phyloP scores from a whole-genome alignment of 2,329 filamentous ascomycete genomes.

The Neofusicoccum parvum region DNA sequence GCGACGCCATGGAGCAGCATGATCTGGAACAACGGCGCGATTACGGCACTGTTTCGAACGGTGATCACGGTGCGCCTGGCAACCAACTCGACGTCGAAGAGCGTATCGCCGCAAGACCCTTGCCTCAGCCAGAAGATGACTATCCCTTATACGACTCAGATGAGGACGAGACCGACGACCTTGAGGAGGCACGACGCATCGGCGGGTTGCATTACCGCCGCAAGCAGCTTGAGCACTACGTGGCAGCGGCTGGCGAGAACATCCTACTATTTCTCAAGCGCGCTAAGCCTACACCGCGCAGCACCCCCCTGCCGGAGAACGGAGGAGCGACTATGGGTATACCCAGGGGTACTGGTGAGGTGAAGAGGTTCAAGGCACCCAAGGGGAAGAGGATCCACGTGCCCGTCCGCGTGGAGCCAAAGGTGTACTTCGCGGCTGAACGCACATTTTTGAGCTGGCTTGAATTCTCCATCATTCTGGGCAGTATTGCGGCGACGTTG shows the following conservation, averaged over 20 bases:
- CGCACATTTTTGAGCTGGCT: slow-evolving; percentile 96
- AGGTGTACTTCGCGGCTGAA: slow-evolving; percentile 96
- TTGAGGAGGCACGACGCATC: slow-evolving; percentile 75
- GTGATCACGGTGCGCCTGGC: slow-evolving; percentile 22
- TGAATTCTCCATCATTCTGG: slow-evolving; percentile 94
- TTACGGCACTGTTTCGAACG: slow-evolving; percentile 44
- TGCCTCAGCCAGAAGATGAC: slow-evolving; percentile 64
- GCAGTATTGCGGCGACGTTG: slow-evolving; percentile 48
- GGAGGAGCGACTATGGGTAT: slow-evolving; percentile 44
- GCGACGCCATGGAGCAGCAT: slow-evolving; percentile 54
- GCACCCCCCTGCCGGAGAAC: neutral
- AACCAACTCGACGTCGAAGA: slow-evolving; percentile 75
- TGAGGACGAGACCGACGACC: slow-evolving; percentile 71
- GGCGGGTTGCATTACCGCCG: slow-evolving; percentile 77
- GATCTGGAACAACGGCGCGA: slow-evolving; percentile 52
- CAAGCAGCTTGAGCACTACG: slow-evolving; percentile 52
- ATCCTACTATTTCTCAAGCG: slow-evolving; percentile 37
- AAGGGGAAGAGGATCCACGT: slow-evolving; percentile 88
- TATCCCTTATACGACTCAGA: slow-evolving; percentile 91
- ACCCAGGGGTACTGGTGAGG: slow-evolving; percentile 42
- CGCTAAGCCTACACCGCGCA: slow-evolving; percentile 22
- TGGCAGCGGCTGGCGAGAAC: slow-evolving; percentile 48
- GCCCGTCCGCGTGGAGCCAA: slow-evolving; percentile 92
- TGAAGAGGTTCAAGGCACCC: slow-evolving; percentile 66
- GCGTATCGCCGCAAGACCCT: slow-evolving; percentile 67